Base-by-base conservation (phyloP, 495 filamentous ascomycete species). In the Penicillium ucsense region DNA sequence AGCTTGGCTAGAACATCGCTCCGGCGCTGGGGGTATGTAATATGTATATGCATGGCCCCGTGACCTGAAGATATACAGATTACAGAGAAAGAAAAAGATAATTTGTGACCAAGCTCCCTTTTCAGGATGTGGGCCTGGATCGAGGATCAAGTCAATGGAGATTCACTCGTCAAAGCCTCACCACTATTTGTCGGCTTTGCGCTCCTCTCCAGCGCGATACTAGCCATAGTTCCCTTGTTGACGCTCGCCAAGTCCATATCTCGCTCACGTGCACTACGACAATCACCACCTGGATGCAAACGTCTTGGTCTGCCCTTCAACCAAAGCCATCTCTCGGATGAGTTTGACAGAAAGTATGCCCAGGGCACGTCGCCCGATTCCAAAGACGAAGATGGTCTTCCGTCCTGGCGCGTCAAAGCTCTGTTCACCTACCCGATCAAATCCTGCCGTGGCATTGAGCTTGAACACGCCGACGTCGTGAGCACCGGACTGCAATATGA, bases 371-470 rank as follows among this genome's bases (percentile, higher is more conserved):
- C 63, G 5, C 33, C 45, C 7, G 41, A 42, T 7, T 41, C 55
- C 4, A 44, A 49, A 7, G 46, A 57, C 7, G 20, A 41, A 7
- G 47, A 52, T 8, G 59, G 57, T 4, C 42, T 38, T 2, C 62
- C 66, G 4, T 47, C 61, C 45, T 84, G 76, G 76, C 74, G 60
- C 20, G 71, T 96, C 53, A 88, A 89, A 62, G 86, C 85, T 41
- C 75, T 95, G 35, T 89, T 84, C 70, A 82, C 88, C 36, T 94
- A 90, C 61, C 91, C 91, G 0, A 68, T 95, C 54, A 96, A 96
- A 69, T 88, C 84, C 48, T 95, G 90, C 61, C 72, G 75, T 50
- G 86, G 84, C 9, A 80, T 95, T 12, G 88, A 95, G 65, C 59
- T 95, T 43, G 66, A 76, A 45, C 56, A 71, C 43, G 81, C 78